Evolutionary conservation across 2,329 filamentous ascomycete species (phyloP), one percentile per base, ranked within the genome.

Genomic region (Penicillium sp.): DNA sequence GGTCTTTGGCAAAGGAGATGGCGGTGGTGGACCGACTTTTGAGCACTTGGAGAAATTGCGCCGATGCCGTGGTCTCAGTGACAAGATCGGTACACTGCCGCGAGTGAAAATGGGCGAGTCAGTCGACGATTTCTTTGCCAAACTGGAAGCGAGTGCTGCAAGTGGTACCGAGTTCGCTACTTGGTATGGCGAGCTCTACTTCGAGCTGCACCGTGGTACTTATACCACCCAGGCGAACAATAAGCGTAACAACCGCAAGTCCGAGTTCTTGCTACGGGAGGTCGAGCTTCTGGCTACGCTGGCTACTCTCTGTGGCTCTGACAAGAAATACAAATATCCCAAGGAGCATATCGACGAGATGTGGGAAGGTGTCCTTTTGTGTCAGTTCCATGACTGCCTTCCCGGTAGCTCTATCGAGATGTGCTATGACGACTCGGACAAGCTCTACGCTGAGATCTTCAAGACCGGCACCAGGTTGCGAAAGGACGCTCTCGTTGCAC

Each of bases 181-280:
- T 1, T 98, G 93, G 93, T 95, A 95, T 67, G 93, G 93, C 37
- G 93, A 98, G 73, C 80, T 98, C 7, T 98, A 98, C 74, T 95
- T 98, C 69, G 93, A 98, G 72, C 81, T 98, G 42, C 93, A 98
- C 68, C 87, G 93, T 52, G 93, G 93, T 46, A 97, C 92, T 10
- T 97, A 97, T 72, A 98, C 93, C 3, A 96, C 92, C 0, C 92
- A 97, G 69, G 87, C 91, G 52, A 95, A 96, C 74, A 98, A 95
- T 77, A 98, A 98, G 75, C 83, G 83, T 60, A 92, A 95, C 75
- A 98, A 97, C 68, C 82, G 93, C 47, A 87, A 85, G 66, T 80
- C 89, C 0, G 93, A 98, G 71, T 83, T 87, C 46, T 71, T 95
- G 72, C 78, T 98, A 46, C 86, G 90, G 41, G 89, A 95, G 56